These are phyloP conservation scores for Echeveria elegans DNA, from an alignment of 164 flowering plant species.

Conservation along the genomic window DNA sequence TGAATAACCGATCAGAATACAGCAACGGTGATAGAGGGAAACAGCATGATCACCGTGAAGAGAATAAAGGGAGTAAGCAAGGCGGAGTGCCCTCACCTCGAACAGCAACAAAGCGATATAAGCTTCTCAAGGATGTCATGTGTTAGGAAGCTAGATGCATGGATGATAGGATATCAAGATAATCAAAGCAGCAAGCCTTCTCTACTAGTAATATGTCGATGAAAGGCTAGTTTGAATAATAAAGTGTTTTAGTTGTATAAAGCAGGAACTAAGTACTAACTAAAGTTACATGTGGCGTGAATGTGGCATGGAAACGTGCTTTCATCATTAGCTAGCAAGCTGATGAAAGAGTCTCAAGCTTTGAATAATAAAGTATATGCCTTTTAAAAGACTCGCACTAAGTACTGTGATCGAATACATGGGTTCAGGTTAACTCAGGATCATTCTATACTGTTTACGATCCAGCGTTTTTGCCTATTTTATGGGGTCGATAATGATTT, in stretches of 20 bases:
- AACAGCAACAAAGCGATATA: slow-evolving; percentile 69
- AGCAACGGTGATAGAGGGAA: slow-evolving; percentile 32
- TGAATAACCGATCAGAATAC: slow-evolving; percentile 28
- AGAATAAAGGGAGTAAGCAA: slow-evolving; percentile 18
- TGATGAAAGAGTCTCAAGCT: too few species aligned
- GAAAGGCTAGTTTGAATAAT: not conserved
- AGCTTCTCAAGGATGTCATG: slow-evolving; percentile 98
- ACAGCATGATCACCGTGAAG: slow-evolving; percentile 29
- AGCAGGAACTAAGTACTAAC: not conserved
- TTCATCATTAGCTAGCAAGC: not conserved
- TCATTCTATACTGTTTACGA: too few species aligned
- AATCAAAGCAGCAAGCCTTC: not conserved
- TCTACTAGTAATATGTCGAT: not conserved
- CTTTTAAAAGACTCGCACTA: too few species aligned
- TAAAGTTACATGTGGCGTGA: not conserved
- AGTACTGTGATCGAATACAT: too few species aligned
- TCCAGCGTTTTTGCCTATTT: too few species aligned
- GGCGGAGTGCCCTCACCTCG: slow-evolving; percentile 66
- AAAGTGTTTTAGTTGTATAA: slow-evolving; percentile 2
- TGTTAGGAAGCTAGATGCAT: slow-evolving; percentile 26
- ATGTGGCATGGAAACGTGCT: not conserved
- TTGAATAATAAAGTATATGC: too few species aligned
- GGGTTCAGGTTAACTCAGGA: too few species aligned
- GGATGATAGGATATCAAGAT: not conserved
- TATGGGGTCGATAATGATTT: too few species aligned